A percentile compares a stretch with the other conserved stretches of the same genome.
These are phyloP conservation scores for Chernovozyma sophiae-reginae DNA, from an alignment of 1,139 yeast species.

Conservation along the genomic window DNA sequence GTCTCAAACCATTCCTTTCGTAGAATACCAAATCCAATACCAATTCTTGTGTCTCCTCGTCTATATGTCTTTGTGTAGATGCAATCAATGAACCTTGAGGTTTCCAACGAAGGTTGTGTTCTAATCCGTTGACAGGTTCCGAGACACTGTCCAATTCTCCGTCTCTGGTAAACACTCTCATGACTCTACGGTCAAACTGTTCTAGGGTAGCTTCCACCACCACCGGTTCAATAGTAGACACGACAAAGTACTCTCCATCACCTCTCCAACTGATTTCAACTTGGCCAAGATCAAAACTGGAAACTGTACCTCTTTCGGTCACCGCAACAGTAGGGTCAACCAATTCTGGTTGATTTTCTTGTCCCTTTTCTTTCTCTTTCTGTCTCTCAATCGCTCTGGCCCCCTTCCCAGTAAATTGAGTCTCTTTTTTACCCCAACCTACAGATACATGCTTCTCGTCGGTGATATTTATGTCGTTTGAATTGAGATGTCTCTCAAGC, in stretches of 20 bases:
- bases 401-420: conserved; percentile 95
- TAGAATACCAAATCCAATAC: conserved; percentile 64
- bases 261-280: conserved; percentile 85
- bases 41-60: conserved; percentile 45
- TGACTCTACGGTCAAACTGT: conserved; percentile 59
- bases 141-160: conserved; percentile 80
- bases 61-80: conserved; percentile 60
- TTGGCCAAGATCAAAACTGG: conserved; percentile 46
- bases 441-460: conserved; percentile 87
- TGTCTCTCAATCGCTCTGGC: conserved; percentile 78
- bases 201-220: conserved; percentile 39
- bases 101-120: conserved; percentile 74
- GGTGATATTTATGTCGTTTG: conserved; percentile 56
- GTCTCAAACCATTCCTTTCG: conserved; percentile 90
- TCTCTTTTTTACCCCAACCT: conserved; percentile 98
- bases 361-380: conserved; percentile 40
- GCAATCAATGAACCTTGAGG: conserved; percentile 91
- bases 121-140: conserved; percentile 85
- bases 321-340: conserved; percentile 85
- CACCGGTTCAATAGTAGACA: conserved; percentile 58
- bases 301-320: conserved; percentile 64
- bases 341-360: conserved; percentile 49
- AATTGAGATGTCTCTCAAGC: conserved; percentile 54
- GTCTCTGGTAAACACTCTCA: conserved; percentile 78
- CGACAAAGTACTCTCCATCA: conserved; percentile 80